Percentiles rank a stretch among this genome's conserved stretches.
These are phyloP conservation scores for Hygrophoropsis aurantiaca DNA, from an alignment of 768 basidiomycete genomes.

Conservation along the genomic window DNA sequence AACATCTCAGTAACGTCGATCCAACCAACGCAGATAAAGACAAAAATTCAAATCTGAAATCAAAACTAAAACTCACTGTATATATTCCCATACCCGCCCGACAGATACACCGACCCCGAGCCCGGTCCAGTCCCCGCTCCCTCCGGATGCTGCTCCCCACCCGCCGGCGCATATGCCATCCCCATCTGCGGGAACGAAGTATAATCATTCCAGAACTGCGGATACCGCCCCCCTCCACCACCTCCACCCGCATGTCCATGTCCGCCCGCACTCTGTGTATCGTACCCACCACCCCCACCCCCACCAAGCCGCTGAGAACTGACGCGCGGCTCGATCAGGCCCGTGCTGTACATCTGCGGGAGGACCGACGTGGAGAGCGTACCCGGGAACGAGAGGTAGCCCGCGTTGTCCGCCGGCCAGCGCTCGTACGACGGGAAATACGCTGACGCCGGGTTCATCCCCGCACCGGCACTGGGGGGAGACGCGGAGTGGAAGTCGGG, in stretches of 20 bases:
- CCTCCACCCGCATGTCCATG: constrained; percentile 2
- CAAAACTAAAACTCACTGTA: constrained; percentile 23
- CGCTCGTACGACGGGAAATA: constrained; percentile 41
- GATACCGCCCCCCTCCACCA: constrained; percentile 36
- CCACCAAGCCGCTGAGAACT: constrained; percentile 14
- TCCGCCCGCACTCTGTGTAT: constrained; percentile 7
- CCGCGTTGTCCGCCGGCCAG: constrained; percentile 39
- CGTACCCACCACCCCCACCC: constrained; percentile 17
- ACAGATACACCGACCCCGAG: constrained; percentile 18
- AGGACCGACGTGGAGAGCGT: constrained; percentile 70
- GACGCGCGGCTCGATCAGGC: constrained; percentile 44
- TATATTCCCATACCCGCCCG: constrained; percentile 21
- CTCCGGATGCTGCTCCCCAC: constrained; percentile 12
- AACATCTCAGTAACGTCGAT: no score
- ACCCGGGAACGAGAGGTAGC: constrained; percentile 38
- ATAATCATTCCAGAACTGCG: constrained; percentile 59
- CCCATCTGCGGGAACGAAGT: constrained; percentile 51
- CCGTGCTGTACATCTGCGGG: constrained; percentile 75
- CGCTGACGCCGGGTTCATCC: not conserved
- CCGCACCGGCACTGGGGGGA: no score
- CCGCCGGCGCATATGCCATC: constrained; percentile 30
- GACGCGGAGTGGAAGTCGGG: not conserved
- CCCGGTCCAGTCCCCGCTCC: constrained; percentile 1
- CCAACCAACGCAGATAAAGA: no score
- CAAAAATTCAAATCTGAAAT: not conserved